phyloP scores from a whole-genome alignment of 75 land plant species.

The Ceratopteris richardii region DNA sequence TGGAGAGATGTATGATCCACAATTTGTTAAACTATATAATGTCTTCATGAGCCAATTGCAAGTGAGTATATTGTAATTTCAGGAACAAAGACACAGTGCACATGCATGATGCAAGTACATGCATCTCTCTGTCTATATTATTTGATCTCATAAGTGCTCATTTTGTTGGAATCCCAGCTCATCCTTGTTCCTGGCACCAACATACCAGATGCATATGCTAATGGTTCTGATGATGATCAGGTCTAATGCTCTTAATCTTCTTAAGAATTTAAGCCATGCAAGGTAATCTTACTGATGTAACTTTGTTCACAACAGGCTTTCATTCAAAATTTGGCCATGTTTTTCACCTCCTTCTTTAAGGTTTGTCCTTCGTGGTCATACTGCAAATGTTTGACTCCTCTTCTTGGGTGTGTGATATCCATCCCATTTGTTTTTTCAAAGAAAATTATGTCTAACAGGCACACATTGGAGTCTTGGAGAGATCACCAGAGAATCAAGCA shows the following conservation, averaged over 20 bases:
- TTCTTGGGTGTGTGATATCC: no score
- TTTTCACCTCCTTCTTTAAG: slow-evolving; percentile 96
- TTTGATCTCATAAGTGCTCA: no score
- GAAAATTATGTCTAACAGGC: slow-evolving; percentile 44
- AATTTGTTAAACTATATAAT: slow-evolving; percentile 80
- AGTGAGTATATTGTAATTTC: slow-evolving; percentile 28
- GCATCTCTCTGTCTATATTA: no score
- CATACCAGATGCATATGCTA: slow-evolving; percentile 81
- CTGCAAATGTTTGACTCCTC: background rate
- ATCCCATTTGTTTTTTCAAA: no score
- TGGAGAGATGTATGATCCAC: slow-evolving; percentile 81
- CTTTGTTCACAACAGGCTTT: slow-evolving; percentile 47
- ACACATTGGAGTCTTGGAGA: slow-evolving; percentile 82
- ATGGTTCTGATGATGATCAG: slow-evolving; percentile 90
- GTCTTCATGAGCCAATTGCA: slow-evolving; percentile 92
- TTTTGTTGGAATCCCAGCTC: background rate
- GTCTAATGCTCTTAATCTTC: slow-evolving; percentile 28
- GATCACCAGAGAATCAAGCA: slow-evolving; percentile 61
- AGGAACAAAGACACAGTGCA: no score
- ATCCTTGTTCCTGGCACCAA: slow-evolving; percentile 82
- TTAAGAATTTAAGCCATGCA: background rate
- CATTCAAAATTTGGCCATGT: slow-evolving; percentile 89
- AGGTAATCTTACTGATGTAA: slow-evolving; percentile 2
- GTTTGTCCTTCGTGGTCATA: slow-evolving; percentile 17
- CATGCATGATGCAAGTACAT: no score